Percentiles rank a stretch among this genome's conserved stretches.
phyloP scores from a whole-genome alignment of 345 rosid genomes.

The Bruguiera gymnorhiza region DNA sequence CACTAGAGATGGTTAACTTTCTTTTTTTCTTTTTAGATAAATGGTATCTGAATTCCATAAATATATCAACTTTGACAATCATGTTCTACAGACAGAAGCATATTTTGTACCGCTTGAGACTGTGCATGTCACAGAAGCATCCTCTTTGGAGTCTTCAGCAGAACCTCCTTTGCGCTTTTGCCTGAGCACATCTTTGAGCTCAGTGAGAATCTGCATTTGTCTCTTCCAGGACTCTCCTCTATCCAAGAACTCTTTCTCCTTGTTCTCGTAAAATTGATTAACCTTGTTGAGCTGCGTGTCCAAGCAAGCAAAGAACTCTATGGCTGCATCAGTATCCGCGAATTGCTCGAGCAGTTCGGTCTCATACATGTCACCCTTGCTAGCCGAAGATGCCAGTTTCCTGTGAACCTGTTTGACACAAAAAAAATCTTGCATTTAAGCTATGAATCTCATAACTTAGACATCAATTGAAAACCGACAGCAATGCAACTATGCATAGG shows the following conservation, averaged over 20 bases:
- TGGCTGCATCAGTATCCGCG: conserved; percentile 70
- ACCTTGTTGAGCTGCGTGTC: conserved; percentile 93
- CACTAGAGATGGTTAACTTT: not conserved
- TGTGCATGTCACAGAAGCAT: conserved; percentile 69
- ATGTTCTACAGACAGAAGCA: not conserved
- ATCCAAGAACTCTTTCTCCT: conserved; percentile 86
- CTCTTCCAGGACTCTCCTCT: conserved; percentile 83
- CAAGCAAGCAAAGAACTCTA: conserved; percentile 69
- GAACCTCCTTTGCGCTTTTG: conserved; percentile 50
- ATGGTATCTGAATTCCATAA: not conserved
- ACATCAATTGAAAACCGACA: too few relatives aligned
- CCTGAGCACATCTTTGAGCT: conserved; percentile 62
- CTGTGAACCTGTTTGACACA: conserved; percentile 63
- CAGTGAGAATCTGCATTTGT: conserved; percentile 78
- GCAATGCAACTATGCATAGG: too few relatives aligned
- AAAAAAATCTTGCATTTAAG: not conserved
- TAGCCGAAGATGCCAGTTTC: conserved; percentile 63
- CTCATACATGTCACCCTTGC: conserved; percentile 66
- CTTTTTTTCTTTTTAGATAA: not conserved
- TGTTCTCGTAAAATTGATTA: conserved; percentile 72
- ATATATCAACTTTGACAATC: not conserved
- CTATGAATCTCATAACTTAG: not conserved
- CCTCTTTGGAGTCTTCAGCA: conserved; percentile 61
- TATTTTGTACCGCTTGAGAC: conserved; percentile 59
- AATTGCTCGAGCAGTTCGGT: conserved; percentile 82